A percentile compares a stretch with the other conserved stretches of the same genome.
Conservation (phyloP, 495 filamentous ascomycete genomes). For the Neurospora tetrasperma region DNA sequence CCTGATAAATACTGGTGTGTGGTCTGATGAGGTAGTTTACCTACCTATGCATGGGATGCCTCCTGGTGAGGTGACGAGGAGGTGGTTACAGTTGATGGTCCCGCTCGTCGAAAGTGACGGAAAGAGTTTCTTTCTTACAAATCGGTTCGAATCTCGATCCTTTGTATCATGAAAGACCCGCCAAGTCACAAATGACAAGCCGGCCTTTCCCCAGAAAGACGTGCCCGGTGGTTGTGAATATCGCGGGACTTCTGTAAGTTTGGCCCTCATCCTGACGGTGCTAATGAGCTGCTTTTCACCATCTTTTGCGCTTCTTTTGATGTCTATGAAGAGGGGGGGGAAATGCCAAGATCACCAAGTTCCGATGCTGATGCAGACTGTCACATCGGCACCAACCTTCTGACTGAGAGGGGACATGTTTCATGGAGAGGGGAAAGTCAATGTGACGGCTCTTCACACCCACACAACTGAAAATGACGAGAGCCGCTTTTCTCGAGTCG, state of each 20-base stretch:
- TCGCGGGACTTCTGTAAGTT: not conserved
- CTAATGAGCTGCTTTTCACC: not conserved
- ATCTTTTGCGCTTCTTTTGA: not conserved
- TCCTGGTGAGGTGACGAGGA: not conserved
- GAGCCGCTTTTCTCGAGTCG: not conserved
- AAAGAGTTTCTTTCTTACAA: not conserved
- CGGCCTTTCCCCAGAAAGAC: not conserved
- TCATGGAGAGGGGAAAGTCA: not conserved
- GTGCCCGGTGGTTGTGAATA: not conserved
- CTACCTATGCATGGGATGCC: not conserved
- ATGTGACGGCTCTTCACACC: not conserved
- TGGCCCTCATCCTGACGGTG: not conserved
- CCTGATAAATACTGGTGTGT: not conserved
- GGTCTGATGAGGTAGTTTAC: not conserved
- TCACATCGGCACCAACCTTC: not conserved
- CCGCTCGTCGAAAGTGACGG: not conserved
- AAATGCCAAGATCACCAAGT: not conserved
- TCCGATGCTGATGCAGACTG: not conserved
- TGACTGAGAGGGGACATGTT: not conserved
- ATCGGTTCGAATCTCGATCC: not conserved
- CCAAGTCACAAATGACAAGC: not conserved
- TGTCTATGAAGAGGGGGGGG: not conserved
- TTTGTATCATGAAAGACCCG: not conserved
- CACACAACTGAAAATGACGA: not conserved
- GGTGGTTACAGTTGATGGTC: not conserved